Evolutionary conservation across 139 green algal species (phyloP).

Genomic region (Chlorella sp.): DNA sequence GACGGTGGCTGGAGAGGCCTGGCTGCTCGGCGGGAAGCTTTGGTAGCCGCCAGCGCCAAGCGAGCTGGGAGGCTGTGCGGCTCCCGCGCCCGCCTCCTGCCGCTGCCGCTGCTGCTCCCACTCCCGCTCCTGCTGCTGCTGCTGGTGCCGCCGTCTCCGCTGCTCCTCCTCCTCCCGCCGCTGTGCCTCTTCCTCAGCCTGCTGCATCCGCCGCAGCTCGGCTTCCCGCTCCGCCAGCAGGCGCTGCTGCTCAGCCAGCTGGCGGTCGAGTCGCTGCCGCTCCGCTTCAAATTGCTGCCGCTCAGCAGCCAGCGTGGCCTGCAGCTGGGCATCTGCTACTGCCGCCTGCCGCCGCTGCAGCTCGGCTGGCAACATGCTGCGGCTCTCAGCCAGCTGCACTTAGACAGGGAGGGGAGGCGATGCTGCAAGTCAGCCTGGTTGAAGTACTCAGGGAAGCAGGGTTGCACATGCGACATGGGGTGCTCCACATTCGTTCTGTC

Average conservation of each 20-base stretch:
- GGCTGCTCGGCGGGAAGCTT: too few relatives aligned
- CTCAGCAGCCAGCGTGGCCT: constrained; percentile 5
- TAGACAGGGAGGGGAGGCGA: background rate
- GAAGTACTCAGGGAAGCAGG: too few relatives aligned
- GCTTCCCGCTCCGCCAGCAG: constrained; percentile 11
- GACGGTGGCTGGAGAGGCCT: background rate
- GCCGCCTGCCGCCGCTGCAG: constrained; percentile 26
- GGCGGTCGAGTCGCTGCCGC: constrained; percentile 22
- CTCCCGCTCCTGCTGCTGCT: background rate
- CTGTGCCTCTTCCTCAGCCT: background rate
- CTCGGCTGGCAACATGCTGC: background rate
- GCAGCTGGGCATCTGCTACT: background rate
- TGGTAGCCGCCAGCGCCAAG: background rate
- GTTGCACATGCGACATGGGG: too few relatives aligned
- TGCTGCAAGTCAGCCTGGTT: background rate
- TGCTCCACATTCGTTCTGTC: too few relatives aligned
- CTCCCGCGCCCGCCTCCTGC: background rate
- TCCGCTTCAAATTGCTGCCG: constrained; percentile 27
- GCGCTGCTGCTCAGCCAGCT: constrained; percentile 29
- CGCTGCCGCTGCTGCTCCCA: background rate
- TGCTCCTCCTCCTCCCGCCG: background rate
- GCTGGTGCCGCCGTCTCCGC: background rate
- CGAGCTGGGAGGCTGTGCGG: background rate
- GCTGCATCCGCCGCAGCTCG: constrained; percentile 24
- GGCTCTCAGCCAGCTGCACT: constrained; percentile 20